Conservation (phyloP, 1,284 basidiomycete genomes). For the Tylopilus microsporus region DNA sequence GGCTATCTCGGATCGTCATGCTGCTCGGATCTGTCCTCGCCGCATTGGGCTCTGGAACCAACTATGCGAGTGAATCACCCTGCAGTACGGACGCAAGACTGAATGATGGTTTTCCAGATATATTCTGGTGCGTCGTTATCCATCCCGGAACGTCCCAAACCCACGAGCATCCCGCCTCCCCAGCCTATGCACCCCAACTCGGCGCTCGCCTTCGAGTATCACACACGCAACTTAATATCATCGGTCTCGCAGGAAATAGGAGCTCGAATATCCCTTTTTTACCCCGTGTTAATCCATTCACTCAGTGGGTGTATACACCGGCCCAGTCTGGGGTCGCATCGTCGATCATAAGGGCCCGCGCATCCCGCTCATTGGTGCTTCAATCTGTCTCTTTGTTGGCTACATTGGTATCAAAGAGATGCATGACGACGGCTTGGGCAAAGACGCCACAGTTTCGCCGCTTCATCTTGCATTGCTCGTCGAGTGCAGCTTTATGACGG, state of each 20-base stretch:
- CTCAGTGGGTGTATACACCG: constrained; percentile 54
- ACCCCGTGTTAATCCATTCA: constrained; percentile 3
- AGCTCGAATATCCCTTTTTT: constrained; percentile 5
- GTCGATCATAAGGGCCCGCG: constrained; percentile 62
- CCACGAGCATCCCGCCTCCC: neutral
- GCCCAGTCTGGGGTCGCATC: constrained; percentile 55
- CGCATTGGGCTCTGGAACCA: constrained; percentile 58
- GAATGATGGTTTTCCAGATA: constrained; percentile 18
- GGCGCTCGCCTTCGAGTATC: constrained; percentile 56
- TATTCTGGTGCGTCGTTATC: constrained; percentile 26
- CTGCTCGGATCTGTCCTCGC: constrained; percentile 55
- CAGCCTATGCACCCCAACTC: constrained; percentile 44
- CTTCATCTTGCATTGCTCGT: constrained; percentile 42
- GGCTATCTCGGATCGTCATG: constrained; percentile 27
- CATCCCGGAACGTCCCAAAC: neutral
- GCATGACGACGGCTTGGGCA: constrained; percentile 49
- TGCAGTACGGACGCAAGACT: neutral
- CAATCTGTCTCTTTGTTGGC: constrained; percentile 52
- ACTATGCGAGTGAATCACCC: constrained; percentile 11
- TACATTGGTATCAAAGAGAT: constrained; percentile 64
- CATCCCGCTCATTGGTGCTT: constrained; percentile 45
- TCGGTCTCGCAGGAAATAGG: constrained; percentile 65
- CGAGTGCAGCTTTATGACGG: constrained; percentile 53
- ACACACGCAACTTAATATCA: constrained; percentile 71
- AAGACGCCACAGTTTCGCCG: constrained; percentile 15